These are phyloP conservation scores for Trebouxia sp. DNA, from an alignment of 139 green algal species.

Conservation along the genomic window DNA sequence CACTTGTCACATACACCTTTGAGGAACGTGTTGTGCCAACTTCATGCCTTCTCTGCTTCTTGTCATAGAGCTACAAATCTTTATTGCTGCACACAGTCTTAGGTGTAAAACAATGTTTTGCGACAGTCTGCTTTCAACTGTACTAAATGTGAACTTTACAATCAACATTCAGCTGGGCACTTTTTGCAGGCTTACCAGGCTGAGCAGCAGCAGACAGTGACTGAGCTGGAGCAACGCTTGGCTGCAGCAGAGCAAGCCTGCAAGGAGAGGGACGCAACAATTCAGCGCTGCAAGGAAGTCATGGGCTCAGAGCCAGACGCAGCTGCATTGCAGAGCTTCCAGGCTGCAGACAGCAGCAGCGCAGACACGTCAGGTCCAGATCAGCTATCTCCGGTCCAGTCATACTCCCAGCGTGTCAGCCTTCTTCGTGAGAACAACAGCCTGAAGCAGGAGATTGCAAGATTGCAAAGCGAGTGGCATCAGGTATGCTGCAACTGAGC, in stretches of 20 bases:
- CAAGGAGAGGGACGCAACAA: background rate
- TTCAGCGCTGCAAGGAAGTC: background rate
- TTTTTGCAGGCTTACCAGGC: background rate
- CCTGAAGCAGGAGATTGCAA: background rate
- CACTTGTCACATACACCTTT: no score
- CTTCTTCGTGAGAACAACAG: background rate
- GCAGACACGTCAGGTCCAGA: background rate
- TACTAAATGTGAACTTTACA: no score
- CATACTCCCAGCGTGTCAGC: background rate
- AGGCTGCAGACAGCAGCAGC: background rate
- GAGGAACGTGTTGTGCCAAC: no score
- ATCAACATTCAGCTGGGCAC: no score
- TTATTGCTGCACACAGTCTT: no score
- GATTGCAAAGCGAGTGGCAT: background rate
- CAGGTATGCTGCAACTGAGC: no score
- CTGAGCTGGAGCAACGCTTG: background rate
- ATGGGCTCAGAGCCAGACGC: background rate
- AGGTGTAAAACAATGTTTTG: no score
- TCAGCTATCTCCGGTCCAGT: background rate
- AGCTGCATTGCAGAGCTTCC: background rate
- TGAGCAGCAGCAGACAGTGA: background rate
- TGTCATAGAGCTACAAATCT: no score
- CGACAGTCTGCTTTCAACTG: no score
- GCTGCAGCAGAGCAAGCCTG: constrained; percentile 5
- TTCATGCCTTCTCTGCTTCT: no score